A percentile compares a stretch with the other conserved stretches of the same genome.
phyloP scores from a whole-genome alignment of 192 early-diverging fungal genomes.

The Gryganskiella cystojenkinii region DNA sequence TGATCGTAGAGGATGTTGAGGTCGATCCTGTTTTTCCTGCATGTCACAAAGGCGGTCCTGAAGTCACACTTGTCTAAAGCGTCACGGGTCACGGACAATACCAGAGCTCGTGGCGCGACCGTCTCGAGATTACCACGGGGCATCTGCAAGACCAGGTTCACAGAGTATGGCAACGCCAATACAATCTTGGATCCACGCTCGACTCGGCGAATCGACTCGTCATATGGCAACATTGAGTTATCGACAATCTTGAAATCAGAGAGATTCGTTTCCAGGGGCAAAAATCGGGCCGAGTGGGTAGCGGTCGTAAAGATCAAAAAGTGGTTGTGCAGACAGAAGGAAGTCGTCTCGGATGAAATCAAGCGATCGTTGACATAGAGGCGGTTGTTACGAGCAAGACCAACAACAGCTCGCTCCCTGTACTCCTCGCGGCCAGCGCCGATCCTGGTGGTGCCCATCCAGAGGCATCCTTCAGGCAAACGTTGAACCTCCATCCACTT shows the following conservation, averaged over 20 bases:
- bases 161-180: slow-evolving; percentile 73
- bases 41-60: slow-evolving; percentile 79
- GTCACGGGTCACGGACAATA: slow-evolving; percentile 76
- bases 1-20: slow-evolving; percentile 93
- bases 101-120: slow-evolving; percentile 88
- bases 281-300: slow-evolving; percentile 81
- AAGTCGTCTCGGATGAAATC: slow-evolving; percentile 83
- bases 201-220: slow-evolving; percentile 80
- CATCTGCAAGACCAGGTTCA: slow-evolving; percentile 89
- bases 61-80: slow-evolving; percentile 76
- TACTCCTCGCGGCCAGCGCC: slow-evolving; percentile 50
- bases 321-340: slow-evolving; percentile 84
- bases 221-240: slow-evolving; percentile 59
- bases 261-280: slow-evolving; percentile 55
- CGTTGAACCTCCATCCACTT: slow-evolving; percentile 29
- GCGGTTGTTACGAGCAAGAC: slow-evolving; percentile 80
- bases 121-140: slow-evolving; percentile 98
- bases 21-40: slow-evolving; percentile 93
- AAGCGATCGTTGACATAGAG: slow-evolving; percentile 82
- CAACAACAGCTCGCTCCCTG: slow-evolving; percentile 68
- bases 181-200: slow-evolving; percentile 94
- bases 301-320: slow-evolving; percentile 90
- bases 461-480: slow-evolving; percentile 54
- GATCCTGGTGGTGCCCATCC: slow-evolving; percentile 47
- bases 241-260: slow-evolving; percentile 59